These are phyloP conservation scores for Dendrostoma leiphaemia DNA, from an alignment of 2,329 filamentous ascomycete species.

Conservation along the genomic window DNA sequence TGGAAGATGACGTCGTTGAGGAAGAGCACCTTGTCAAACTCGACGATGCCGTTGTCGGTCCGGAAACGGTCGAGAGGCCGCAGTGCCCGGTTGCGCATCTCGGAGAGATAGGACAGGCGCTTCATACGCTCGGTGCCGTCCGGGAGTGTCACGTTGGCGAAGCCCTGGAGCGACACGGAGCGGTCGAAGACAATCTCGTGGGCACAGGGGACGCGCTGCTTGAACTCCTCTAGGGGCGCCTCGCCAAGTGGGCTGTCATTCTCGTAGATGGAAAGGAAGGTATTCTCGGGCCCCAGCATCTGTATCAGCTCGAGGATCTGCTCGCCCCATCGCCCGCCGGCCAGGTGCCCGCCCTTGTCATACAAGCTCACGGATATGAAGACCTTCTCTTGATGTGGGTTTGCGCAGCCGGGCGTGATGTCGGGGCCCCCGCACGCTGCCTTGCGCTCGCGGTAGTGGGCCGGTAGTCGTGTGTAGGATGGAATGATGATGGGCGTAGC, in stretches of 20 bases:
- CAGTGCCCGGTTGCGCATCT: conserved; percentile 69
- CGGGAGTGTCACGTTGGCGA: conserved; percentile 61
- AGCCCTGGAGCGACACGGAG: conserved; percentile 51
- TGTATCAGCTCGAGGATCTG: conserved; percentile 61
- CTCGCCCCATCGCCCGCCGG: conserved; percentile 62
- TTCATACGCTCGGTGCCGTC: conserved; percentile 64
- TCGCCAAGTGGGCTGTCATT: conserved; percentile 60
- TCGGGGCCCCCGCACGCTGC: conserved; percentile 28
- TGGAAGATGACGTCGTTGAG: conserved; percentile 64
- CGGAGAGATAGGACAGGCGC: conserved; percentile 71
- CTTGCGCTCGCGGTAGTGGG: conserved; percentile 35
- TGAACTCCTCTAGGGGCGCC: conserved; percentile 52
- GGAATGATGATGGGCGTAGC: conserved; percentile 35
- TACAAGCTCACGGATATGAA: conserved; percentile 73
- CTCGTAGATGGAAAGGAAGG: conserved; percentile 72
- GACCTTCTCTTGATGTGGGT: conserved; percentile 57
- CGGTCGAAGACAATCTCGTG: conserved; percentile 58
- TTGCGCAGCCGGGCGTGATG: conserved; percentile 34
- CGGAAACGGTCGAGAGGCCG: conserved; percentile 54
- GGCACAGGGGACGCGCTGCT: conserved; percentile 41
- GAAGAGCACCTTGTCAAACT: conserved; percentile 59
- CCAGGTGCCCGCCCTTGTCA: conserved; percentile 58
- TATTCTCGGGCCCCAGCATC: conserved; percentile 64
- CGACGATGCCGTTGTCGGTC: conserved; percentile 32
- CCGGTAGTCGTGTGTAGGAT: conserved; percentile 40